phyloP scores from a whole-genome alignment of 1,284 basidiomycete species.

The Cryptococcus sp. region DNA sequence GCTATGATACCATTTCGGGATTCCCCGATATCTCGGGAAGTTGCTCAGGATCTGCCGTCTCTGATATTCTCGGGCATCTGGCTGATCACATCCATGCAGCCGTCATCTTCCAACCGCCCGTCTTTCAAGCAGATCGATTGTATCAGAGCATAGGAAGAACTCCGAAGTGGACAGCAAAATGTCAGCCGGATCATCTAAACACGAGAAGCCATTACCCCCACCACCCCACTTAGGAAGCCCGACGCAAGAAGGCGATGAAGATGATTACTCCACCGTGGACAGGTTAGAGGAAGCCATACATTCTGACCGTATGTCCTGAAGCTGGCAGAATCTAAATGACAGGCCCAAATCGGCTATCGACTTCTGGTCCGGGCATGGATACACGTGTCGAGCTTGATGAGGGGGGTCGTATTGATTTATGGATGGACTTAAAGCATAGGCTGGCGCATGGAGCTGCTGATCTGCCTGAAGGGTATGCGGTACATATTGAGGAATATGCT shows the following conservation, averaged over 20 bases:
- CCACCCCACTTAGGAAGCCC: background rate
- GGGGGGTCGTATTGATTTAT: background rate
- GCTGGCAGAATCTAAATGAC: background rate
- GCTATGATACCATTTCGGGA: too few relatives aligned
- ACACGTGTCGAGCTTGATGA: background rate
- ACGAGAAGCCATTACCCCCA: background rate
- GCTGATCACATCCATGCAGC: too few relatives aligned
- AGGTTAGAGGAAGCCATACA: too few relatives aligned
- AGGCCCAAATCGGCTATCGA: background rate
- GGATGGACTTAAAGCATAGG: background rate
- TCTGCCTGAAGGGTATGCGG: background rate
- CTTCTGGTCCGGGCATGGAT: background rate
- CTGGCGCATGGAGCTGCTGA: background rate
- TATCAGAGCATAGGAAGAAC: too few relatives aligned
- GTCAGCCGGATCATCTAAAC: background rate
- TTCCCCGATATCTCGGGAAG: too few relatives aligned
- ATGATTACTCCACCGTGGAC: background rate
- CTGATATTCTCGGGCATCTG: too few relatives aligned
- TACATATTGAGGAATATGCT: conserved; percentile 3
- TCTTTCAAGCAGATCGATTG: too few relatives aligned
- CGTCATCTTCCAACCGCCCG: too few relatives aligned
- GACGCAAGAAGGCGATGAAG: background rate
- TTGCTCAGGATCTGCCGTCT: too few relatives aligned
- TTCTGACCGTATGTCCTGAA: background rate
- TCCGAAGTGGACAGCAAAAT: too few relatives aligned